Evolutionary conservation across 768 basidiomycete species (phyloP).

Genomic region (Russula ochroleuca): DNA sequence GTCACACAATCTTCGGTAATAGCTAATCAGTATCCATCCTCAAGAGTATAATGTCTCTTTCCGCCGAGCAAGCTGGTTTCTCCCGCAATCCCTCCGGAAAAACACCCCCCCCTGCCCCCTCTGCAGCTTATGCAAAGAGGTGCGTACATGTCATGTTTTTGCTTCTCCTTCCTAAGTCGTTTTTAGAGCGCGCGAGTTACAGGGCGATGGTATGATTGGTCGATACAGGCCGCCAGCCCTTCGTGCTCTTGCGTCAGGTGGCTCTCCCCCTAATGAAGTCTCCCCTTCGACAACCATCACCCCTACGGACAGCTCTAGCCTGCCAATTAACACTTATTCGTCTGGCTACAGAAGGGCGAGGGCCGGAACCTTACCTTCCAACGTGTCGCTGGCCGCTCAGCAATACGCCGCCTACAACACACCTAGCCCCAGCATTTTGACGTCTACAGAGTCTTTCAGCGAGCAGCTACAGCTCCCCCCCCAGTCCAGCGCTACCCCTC

Average conservation of each 20-base stretch:
- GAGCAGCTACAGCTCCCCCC: constrained; percentile 42
- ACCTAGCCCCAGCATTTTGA: constrained; percentile 42
- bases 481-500: constrained; percentile 38
- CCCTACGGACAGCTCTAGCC: constrained; percentile 50
- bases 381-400: constrained; percentile 83
- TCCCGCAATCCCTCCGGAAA: constrained; percentile 84
- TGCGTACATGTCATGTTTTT: constrained; percentile 34
- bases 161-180: constrained; percentile 27
- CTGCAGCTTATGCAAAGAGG: constrained; percentile 87
- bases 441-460: constrained; percentile 49
- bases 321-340: constrained; percentile 74
- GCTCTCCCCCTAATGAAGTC: constrained; percentile 68
- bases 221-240: constrained; percentile 82
- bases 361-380: constrained; percentile 97
- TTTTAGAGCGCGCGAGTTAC: constrained; percentile 76
- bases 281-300: constrained; percentile 51
- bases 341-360: constrained; percentile 89
- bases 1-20: constrained; percentile 53
- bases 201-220: constrained; percentile 65
- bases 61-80: constrained; percentile 77
- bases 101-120: constrained; percentile 86
- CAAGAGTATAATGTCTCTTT: constrained; percentile 87
- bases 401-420: constrained; percentile 67
- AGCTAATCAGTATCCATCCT: constrained; percentile 70
- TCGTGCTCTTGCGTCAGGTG: constrained; percentile 59